phyloP scores from a whole-genome alignment of 805 yeast genomes.

The Wickerhamomyces hampshirensis region DNA sequence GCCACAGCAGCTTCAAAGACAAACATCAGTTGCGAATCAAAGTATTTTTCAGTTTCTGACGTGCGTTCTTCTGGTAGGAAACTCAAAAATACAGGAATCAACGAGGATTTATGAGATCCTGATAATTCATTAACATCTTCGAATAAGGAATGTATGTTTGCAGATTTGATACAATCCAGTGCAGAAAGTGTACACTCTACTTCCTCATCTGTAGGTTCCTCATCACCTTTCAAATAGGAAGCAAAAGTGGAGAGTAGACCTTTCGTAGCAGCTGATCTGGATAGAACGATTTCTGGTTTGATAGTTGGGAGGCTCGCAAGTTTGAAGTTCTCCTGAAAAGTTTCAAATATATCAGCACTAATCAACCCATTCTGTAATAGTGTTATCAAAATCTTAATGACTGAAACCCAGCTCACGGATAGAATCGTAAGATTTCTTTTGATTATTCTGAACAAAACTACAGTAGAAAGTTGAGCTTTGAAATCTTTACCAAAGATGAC shows the following conservation, averaged over 20 bases:
- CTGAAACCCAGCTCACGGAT: constrained; percentile 47
- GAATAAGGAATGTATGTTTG: constrained; percentile 55
- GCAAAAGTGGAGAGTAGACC: constrained; percentile 91
- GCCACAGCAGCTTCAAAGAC: constrained; percentile 36
- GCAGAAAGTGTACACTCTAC: constrained; percentile 82
- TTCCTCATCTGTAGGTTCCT: constrained; percentile 93
- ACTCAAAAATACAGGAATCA: constrained; percentile 30
- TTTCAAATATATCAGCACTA: constrained; percentile 58
- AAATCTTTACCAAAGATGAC: constrained; percentile 85
- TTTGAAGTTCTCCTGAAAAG: constrained; percentile 53
- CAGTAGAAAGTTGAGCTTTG: constrained; percentile 86
- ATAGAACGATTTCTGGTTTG: constrained; percentile 61
- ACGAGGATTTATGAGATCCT: constrained; percentile 1
- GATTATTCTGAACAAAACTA: constrained; percentile 76
- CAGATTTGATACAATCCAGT: constrained; percentile 73
- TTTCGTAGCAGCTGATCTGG: constrained; percentile 57
- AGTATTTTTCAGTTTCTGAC: constrained; percentile 23
- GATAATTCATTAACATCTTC: constrained; percentile 35
- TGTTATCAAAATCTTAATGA: constrained; percentile 55
- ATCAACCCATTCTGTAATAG: constrained; percentile 71
- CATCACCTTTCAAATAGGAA: constrained; percentile 89
- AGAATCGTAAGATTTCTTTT: constrained; percentile 50
- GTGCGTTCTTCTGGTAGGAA: constrained; percentile 30
- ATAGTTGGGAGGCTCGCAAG: constrained; percentile 55
- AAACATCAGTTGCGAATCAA: constrained; percentile 32